Base-by-base conservation (phyloP, 495 filamentous ascomycete genomes). In the Penicillium verhagenii region DNA sequence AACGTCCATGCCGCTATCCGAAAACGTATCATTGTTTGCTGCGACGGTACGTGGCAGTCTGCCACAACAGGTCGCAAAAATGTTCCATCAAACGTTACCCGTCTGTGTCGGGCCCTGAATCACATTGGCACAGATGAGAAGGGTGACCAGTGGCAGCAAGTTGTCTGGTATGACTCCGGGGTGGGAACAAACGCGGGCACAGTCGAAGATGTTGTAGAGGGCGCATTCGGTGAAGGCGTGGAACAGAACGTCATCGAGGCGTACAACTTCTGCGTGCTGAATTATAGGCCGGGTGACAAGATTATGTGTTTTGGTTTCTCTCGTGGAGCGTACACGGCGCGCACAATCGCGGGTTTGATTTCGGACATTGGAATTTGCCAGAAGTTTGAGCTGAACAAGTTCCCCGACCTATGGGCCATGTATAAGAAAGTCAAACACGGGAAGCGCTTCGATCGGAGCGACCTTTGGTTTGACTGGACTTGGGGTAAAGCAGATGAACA, bases 221-320 rank as follows among this genome's bases (percentile, higher is more conserved):
- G 64, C 7, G 57, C 57, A 14, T 50, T 57, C 24, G 64, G 64
- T 8, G 4, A 47, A 5, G 64, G 60, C 4, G 29, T 66, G 23
- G 64, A 66, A 33, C 48, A 42, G 37, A 58, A 62, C 29, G 52
- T 62, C 20, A 44, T 64, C 24, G 60, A 64, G 47, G 60, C 60
- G 2, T 66, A 66, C 25, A 64, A 66, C 25, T 66, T 64, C 48
- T 58, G 47, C 7, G 54, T 58, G 5, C 31, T 64, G 21, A 83
- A 85, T 56, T 83, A 79, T 52, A 59, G 66, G 8, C 58, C 64
- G 3, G 81, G 78, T 18, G 83, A 86, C 61, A 72, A 85, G 57
- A 80, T 86, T 19, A 81, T 75, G 64, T 78, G 82, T 48, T 77
- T 86, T 49, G 83, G 83, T 2, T 86, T 85, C 61, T 84, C 81